Conservation (phyloP, 208 protist genomes). For the Zelonia costaricensis region DNA sequence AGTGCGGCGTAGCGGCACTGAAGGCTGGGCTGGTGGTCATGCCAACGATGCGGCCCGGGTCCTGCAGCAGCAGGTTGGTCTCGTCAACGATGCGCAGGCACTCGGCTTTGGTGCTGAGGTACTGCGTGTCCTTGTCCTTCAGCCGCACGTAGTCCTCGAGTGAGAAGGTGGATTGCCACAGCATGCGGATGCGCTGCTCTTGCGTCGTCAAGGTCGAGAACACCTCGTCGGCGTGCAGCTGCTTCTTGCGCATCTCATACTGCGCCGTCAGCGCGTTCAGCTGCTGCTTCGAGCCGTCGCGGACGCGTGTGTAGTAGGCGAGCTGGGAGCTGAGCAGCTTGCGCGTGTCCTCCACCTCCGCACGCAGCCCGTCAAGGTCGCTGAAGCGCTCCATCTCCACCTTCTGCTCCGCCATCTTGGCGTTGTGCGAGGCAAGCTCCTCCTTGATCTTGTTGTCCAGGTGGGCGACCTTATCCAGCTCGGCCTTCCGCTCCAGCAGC, state of each 20-base stretch:
- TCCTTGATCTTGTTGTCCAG: conserved; percentile 90
- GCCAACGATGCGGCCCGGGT: conserved; percentile 40
- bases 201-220: conserved; percentile 62
- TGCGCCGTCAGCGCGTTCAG: conserved; percentile 58
- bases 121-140: conserved; percentile 90
- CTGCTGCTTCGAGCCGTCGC: conserved; percentile 74
- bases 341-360: conserved; percentile 65
- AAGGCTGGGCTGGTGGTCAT: conserved; percentile 22
- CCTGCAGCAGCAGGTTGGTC: conserved; percentile 78
- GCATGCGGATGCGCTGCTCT: conserved; percentile 83
- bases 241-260: conserved; percentile 56
- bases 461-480: conserved; percentile 88
- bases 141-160: conserved; percentile 90
- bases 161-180: conserved; percentile 87
- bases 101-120: conserved; percentile 76
- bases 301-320: conserved; percentile 56
- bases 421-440: conserved; percentile 77
- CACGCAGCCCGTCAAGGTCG: conserved; percentile 72
- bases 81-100: conserved; percentile 87
- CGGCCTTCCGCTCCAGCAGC: conserved; percentile 83
- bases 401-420: conserved; percentile 80
- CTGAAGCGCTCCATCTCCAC: conserved; percentile 78
- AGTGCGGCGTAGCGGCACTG: not conserved
- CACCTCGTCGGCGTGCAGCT: conserved; percentile 54
- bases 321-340: conserved; percentile 52